Evolutionary conservation across 495 filamentous ascomycete species (phyloP).

Genomic region (Penicillium goetzii): DNA sequence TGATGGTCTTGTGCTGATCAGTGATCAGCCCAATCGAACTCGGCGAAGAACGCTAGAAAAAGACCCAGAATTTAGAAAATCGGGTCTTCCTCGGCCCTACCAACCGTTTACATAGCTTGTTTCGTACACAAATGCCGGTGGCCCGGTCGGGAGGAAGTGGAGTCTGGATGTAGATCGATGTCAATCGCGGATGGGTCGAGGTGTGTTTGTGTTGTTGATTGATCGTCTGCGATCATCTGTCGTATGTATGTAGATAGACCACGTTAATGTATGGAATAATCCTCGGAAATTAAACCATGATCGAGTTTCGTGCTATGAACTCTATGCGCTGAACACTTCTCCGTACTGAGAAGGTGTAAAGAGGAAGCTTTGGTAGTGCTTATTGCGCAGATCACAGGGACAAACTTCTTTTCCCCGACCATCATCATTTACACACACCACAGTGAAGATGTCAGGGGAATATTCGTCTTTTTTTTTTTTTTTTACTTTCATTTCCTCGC

Average conservation of each 20-base stretch:
- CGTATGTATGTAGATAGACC: not conserved
- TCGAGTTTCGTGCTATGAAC: not conserved
- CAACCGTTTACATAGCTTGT: not conserved
- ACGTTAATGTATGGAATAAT: not conserved
- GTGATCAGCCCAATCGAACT: not conserved
- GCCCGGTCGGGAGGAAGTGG: not conserved
- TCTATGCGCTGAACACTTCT: no score
- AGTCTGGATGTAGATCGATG: slow-evolving; percentile 4
- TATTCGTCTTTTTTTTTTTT: not conserved
- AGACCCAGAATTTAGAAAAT: slow-evolving; percentile 1
- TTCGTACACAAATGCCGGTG: not conserved
- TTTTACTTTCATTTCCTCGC: no score
- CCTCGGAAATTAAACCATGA: not conserved
- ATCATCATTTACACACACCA: slow-evolving; percentile 1
- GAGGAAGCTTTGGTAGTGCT: not conserved
- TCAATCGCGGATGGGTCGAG: not conserved
- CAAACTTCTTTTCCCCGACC: not conserved
- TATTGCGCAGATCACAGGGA: not conserved
- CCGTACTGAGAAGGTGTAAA: not conserved
- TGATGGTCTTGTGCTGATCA: not conserved
- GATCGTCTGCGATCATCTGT: not conserved
- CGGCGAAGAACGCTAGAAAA: not conserved
- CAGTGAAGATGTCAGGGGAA: slow-evolving; percentile 1
- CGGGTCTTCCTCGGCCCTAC: not conserved
- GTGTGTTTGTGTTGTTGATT: no score